Base-by-base conservation (phyloP, 495 filamentous ascomycete species). In the Aeminium ludgeri region DNA sequence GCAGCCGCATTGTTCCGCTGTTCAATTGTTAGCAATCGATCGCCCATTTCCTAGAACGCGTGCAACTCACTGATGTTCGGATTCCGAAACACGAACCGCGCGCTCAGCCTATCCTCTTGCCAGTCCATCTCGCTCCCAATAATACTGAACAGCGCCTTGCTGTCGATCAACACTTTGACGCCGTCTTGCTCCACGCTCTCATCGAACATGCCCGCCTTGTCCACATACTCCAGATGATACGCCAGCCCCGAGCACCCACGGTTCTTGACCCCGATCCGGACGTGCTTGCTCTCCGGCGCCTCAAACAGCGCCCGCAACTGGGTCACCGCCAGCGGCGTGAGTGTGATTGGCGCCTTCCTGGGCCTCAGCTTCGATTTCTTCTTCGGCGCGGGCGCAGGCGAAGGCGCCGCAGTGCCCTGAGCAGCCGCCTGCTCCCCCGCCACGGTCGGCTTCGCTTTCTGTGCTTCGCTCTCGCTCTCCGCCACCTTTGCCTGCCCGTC, bases 91-190 rank as follows among this genome's bases (percentile, higher is more conserved):
- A 93, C 76, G 64, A 97, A 97, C 51, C 79, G 66, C 54, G 78
- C 69, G 56, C 74, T 91, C 52, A 97, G 57, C 60, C 87, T 91
- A 53, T 95, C 91, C 61, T 96, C 86, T 2, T 87, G 72, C 87
- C 86, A 97, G 55, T 97, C 89, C 89, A 97, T 97, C 67, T 96
- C 89, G 51, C 82, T 94, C 7, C 91, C 89, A 57, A 97, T 93
- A 32, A 97, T 94, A 55, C 83, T 94, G 52, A 97, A 89, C 43
- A 97, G 64, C 44, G 89, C 89, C 63, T 94, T 96, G 63, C 80
- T 86, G 62, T 97, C 89, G 40, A 97, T 83, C 59, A 97, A 54
- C 25, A 97, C 91, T 65, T 80, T 89, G 11, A 97, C 89, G 2
- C 86, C 89, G 51, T 94, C 89, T 56, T 96, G 91, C 54, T 89